Base-by-base conservation (phyloP, 257 asterid species). In the Galeopsis tetrahit region DNA sequence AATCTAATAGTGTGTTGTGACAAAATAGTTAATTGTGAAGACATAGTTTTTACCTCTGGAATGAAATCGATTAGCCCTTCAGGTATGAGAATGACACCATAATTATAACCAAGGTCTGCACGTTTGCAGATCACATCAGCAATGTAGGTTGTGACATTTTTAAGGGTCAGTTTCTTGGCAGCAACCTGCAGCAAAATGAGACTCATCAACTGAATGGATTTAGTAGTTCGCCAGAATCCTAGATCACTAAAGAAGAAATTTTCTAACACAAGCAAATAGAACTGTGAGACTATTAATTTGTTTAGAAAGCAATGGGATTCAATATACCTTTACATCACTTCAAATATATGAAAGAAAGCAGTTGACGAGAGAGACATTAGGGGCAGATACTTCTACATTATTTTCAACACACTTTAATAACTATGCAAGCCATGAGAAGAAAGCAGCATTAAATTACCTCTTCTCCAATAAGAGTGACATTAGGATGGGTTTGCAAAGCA, bases 61-160 rank as follows among this genome's bases (percentile, higher is more conserved):
- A 95, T 95, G 81, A 95, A 95, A 85, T 95, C 99, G n/a, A 95
- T 95, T 17, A 95, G 86, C 65, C 99, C 99, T 83, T 95, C 99
- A 1, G 99, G 99, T 49, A 95, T 95, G 71, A 95, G 98, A 53
- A 95, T 90, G 75, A 95, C 99, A 75, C 99, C 99, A 77, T 95
- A 95, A 76, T 95, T 90, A 80, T 82, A 89, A 35, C 99, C 98
- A 66, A 82, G 79, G 70, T 84, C 96, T 3, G 98, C 92, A 63
- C 98, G 99, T 80, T 95, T 90, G 82, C 91, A 77, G 70, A 95
- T 80, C 73, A 92, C 89, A 79, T 92, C 95, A 17, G 94, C 90
- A 75, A 95, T 89, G 75, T 92, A 77, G 83, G 90, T 91, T 10
- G 99, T 86, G 65, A 95, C 96, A 64, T 74, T 89, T 72, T 95